Evolutionary conservation across 345 rosid genomes (phyloP), one percentile per base, ranked within the genome.

Genomic region (Dipteronia dyeriana): DNA sequence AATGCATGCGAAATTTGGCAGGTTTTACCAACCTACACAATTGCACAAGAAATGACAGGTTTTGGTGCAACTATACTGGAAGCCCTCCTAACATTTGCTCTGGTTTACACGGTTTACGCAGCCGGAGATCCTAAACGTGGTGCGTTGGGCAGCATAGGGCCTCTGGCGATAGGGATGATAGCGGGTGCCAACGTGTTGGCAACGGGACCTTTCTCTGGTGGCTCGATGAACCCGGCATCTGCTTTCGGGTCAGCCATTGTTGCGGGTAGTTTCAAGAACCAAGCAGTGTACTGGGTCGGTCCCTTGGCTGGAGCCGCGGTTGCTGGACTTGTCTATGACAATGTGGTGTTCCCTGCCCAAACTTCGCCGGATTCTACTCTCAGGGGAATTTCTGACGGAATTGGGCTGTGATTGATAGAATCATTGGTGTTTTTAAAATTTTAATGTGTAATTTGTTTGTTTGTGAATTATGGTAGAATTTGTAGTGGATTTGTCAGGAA

Each of bases 261-360:
- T 12, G 88, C 91, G 0, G 97, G 97, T 3, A 85, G 82, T 66
- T 96, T 96, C 79, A 89, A 85, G 84, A 96, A 94, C 79, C 98
- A 94, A 73, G 99, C 97, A 0, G 97, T 90, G 16, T 95, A 94
- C 59, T 94, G 98, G 99, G 84, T 94, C 10, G 99, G 98, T 14
- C 99, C 98, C 6, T 73, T 94, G 84, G 64, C 90, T 17, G 99
- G 97, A 66, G 97, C 90, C 9, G 80, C 90, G 0, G 75, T 82
- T 13, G 99, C 97, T 0, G 94, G 95, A 1, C 86, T 96, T 76
- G 80, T 94, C 29, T 88, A 94, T 70, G 97, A 96, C 60, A 86
- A 90, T 56, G 80, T 88, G 34, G 86, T 89, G 47, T 82, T 82
- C 71, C 90, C 91, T 3, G 31, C 86, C 57, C 74, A 75, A 1